A percentile compares a stretch with the other conserved stretches of the same genome.
Conservation (phyloP, 2,329 filamentous ascomycete species). For the Ilyonectria mors-panacis region DNA sequence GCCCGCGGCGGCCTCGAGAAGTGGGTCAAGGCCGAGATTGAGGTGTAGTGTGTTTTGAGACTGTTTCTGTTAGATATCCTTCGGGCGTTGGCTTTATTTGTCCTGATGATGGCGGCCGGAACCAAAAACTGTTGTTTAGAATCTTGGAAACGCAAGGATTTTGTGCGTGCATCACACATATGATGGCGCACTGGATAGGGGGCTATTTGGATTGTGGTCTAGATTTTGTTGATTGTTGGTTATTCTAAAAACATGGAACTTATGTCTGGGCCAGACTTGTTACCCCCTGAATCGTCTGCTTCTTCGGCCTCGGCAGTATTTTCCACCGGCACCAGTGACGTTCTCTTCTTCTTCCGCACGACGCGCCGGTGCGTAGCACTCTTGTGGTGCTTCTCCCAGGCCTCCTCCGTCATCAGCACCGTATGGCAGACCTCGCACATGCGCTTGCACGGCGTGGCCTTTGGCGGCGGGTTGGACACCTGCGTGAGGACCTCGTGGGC, state of each 20-base stretch:
- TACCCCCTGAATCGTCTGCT: constrained; percentile 19
- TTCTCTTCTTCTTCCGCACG: constrained; percentile 54
- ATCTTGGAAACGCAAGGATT: background rate
- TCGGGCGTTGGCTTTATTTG: background rate
- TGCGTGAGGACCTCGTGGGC: constrained; percentile 71
- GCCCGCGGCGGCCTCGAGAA: constrained; percentile 83
- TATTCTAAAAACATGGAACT: constrained; percentile 47
- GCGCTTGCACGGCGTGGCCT: constrained; percentile 69
- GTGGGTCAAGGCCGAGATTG: constrained; percentile 83
- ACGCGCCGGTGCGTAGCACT: constrained; percentile 54
- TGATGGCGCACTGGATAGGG: background rate
- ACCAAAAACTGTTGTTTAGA: too few relatives aligned
- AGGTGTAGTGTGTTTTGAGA: too few relatives aligned
- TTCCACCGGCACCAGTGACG: constrained; percentile 54
- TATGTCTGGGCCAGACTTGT: constrained; percentile 48
- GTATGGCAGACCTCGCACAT: constrained; percentile 83
- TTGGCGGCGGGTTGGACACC: constrained; percentile 59
- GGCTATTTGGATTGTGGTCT: background rate
- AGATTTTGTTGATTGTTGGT: constrained; percentile 16
- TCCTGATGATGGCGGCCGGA: background rate
- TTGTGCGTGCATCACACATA: background rate
- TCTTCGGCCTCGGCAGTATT: constrained; percentile 20
- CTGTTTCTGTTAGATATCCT: constrained; percentile 27
- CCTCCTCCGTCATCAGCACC: constrained; percentile 69
- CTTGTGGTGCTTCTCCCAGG: constrained; percentile 58